Evolutionary conservation across 2,329 filamentous ascomycete species (phyloP).

Genomic region (Aschersonia sp.): DNA sequence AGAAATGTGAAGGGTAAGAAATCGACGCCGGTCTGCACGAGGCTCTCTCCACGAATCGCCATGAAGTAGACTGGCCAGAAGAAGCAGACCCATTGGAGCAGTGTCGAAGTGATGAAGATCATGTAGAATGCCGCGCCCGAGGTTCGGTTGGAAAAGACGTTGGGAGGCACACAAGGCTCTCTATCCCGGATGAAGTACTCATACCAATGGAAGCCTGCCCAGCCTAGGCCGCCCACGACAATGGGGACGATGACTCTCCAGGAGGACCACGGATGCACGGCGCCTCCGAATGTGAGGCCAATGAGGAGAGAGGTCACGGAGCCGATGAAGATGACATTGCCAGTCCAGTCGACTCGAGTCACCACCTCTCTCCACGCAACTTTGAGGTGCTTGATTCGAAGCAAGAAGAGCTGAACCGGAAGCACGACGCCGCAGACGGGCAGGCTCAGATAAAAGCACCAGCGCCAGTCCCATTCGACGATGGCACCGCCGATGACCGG

Average conservation of each 20-base stretch:
- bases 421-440: slow-evolving; percentile 18
- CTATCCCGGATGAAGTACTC: background rate
- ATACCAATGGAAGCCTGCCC: slow-evolving; percentile 9
- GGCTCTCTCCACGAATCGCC: slow-evolving; percentile 14
- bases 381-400: background rate
- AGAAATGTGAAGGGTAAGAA: background rate
- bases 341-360: slow-evolving; percentile 21
- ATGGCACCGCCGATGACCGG: slow-evolving; percentile 13
- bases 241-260: slow-evolving; percentile 22
- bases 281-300: slow-evolving; percentile 24
- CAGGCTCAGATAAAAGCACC: slow-evolving; percentile 27
- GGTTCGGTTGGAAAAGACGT: slow-evolving; percentile 28
- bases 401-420: background rate
- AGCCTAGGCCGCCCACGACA: slow-evolving; percentile 17
- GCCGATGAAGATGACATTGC: slow-evolving; percentile 22
- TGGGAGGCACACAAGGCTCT: slow-evolving; percentile 16
- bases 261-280: slow-evolving; percentile 21
- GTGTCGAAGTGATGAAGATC: slow-evolving; percentile 2
- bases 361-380: background rate
- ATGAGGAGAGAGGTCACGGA: slow-evolving; percentile 21
- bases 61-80: slow-evolving; percentile 30
- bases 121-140: slow-evolving; percentile 4
- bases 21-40: background rate
- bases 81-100: slow-evolving; percentile 14
- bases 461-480: slow-evolving; percentile 17